Evolutionary conservation across 116 monocot genomes (phyloP).

Genomic region (Zostera marina): DNA sequence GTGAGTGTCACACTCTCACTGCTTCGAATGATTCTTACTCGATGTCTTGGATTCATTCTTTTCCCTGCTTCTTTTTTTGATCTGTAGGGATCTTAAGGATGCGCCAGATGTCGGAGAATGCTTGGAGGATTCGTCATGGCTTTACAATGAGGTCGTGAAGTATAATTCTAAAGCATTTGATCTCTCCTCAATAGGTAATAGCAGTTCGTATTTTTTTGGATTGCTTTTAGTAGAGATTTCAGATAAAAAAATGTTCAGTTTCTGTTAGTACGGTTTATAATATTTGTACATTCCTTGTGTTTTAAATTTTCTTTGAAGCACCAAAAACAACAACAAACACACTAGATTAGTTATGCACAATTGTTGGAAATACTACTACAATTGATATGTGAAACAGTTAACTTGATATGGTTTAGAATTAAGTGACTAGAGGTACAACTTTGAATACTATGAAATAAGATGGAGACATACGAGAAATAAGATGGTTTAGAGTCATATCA

Average conservation of each 20-base stretch:
- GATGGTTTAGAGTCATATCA: no score
- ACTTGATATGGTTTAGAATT: no score
- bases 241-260: neutral
- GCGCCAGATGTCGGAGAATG: slow-evolving; percentile 11
- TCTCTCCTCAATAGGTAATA: slow-evolving; percentile 42
- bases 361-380: no score
- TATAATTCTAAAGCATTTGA: slow-evolving; percentile 51
- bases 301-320: no score
- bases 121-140: slow-evolving; percentile 21
- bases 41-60: neutral
- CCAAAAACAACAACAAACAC: no score
- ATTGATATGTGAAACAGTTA: no score
- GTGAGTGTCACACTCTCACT: slow-evolving; percentile 22
- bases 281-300: no score
- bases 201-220: neutral
- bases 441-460: no score
- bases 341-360: no score
- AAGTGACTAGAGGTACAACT: no score
- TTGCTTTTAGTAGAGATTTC: neutral
- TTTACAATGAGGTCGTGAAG: slow-evolving; percentile 72
- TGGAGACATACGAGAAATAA: no score
- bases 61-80: neutral
- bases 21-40: neutral
- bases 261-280: neutral
- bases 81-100: slow-evolving; percentile 48